Evolutionary conservation across 2,329 filamentous ascomycete genomes (phyloP).

Genomic region (Arthrinium puccinioides): DNA sequence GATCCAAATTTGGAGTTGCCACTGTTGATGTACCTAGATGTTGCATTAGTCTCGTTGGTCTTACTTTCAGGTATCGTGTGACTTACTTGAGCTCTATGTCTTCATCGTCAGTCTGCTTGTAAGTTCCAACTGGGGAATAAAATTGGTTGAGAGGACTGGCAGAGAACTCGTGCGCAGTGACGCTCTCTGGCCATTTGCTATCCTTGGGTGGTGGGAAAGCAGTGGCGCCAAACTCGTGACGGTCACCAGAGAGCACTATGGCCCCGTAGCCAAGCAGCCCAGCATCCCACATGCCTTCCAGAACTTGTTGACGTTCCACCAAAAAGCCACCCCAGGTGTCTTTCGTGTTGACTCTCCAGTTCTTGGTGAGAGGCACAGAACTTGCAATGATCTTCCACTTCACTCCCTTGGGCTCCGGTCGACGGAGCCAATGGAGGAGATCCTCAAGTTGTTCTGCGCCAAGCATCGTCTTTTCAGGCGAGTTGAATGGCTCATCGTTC

Average conservation of each 20-base stretch:
- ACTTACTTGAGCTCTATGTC: slow-evolving; percentile 80
- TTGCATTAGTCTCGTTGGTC: slow-evolving; percentile 12
- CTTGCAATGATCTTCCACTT: slow-evolving; percentile 92
- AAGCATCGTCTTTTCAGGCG: slow-evolving; percentile 76
- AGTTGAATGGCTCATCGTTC: slow-evolving; percentile 51
- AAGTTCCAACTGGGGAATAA: slow-evolving; percentile 78
- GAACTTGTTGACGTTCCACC: slow-evolving; percentile 65
- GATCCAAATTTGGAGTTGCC: slow-evolving; percentile 87
- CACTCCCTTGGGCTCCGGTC: slow-evolving; percentile 66
- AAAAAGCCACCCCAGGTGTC: slow-evolving; percentile 97
- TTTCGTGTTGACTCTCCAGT: slow-evolving; percentile 81
- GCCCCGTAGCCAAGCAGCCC: slow-evolving; percentile 70
- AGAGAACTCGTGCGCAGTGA: slow-evolving; percentile 82
- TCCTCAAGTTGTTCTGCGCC: slow-evolving; percentile 72
- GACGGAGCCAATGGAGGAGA: slow-evolving; percentile 68
- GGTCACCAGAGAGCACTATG: slow-evolving; percentile 78
- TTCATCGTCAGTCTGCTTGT: slow-evolving; percentile 70
- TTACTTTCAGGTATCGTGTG: neutral
- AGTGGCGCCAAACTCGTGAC: slow-evolving; percentile 96
- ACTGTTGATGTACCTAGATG: slow-evolving; percentile 62
- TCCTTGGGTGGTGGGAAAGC: slow-evolving; percentile 58
- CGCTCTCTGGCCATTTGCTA: slow-evolving; percentile 54
- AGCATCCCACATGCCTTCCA: slow-evolving; percentile 89
- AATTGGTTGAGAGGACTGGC: slow-evolving; percentile 91
- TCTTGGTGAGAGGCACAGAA: slow-evolving; percentile 93